Evolutionary conservation across 768 basidiomycete genomes (phyloP).

Genomic region (Agaricus blazei): DNA sequence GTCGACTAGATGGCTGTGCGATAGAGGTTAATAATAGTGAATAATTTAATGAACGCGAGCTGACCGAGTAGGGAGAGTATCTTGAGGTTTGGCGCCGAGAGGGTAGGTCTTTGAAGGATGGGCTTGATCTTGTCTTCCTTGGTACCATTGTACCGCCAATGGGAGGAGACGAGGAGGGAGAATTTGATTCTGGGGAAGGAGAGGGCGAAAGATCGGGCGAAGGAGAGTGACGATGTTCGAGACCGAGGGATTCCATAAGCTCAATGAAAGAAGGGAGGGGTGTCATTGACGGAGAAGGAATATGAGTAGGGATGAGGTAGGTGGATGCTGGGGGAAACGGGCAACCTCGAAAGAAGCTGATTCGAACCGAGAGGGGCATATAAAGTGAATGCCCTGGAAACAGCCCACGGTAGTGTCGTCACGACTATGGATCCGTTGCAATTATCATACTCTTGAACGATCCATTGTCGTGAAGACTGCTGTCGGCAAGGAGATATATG

Average conservation of each 20-base stretch:
- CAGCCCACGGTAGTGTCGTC: constrained; percentile 54
- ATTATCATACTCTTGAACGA: constrained; percentile 10
- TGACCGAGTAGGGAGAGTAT: constrained; percentile 48
- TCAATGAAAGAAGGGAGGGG: constrained; percentile 83
- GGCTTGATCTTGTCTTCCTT: constrained; percentile 39
- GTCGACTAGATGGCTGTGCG: constrained; percentile 11
- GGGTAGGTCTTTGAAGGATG: constrained; percentile 36
- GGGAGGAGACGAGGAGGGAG: constrained; percentile 37
- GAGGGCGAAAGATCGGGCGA: constrained; percentile 22
- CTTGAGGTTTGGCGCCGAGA: constrained; percentile 34
- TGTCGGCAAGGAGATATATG: constrained; percentile 61
- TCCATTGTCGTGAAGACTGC: constrained; percentile 11
- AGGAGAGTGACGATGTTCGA: constrained; percentile 39
- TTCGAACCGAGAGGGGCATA: constrained; percentile 25
- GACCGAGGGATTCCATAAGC: constrained; percentile 79
- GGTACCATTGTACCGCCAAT: constrained; percentile 24
- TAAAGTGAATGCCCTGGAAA: constrained; percentile 47
- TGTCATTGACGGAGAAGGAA: constrained; percentile 42
- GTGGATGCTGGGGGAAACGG: constrained; percentile 24
- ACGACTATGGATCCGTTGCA: constrained; percentile 21
- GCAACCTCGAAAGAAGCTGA: constrained; percentile 29
- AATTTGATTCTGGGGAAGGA: constrained; percentile 35
- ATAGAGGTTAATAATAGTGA: not conserved
- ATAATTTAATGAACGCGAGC: constrained; percentile 12
- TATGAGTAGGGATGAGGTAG: constrained; percentile 19